Base-by-base conservation (phyloP, 1,284 basidiomycete species). In the Ustilago sp. region DNA sequence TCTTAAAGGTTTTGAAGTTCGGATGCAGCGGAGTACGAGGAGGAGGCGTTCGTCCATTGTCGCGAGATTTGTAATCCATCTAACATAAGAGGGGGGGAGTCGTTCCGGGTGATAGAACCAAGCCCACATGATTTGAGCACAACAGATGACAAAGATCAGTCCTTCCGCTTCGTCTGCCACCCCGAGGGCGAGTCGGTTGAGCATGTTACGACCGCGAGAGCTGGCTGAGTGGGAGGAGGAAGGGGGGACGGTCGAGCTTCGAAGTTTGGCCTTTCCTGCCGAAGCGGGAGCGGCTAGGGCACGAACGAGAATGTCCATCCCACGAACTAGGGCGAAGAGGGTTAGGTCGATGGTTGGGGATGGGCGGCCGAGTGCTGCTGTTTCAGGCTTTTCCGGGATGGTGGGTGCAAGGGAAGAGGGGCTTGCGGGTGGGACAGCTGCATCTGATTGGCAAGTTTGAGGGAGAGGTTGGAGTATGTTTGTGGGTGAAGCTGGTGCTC, bases 271-370 rank as follows among this genome's bases (percentile, higher is more conserved):
- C 32, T 69, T 74, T 52, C 59, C 35, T 7, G 52, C 9, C 19
- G 69, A 23, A 8, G 63, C 47, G 65, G 47, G 52, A 3, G 59
- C 64, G 13, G 64, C 63, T 9, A 79, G 60, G 3, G 73, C 78
- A 28, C 85, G 78, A 12, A 84, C 72, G 39, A 83, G 59, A 3
- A 83, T 85, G 69, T 86, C 84, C 53, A 85, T 63, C 0, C 85
- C 86, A 17, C 87, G 80, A 2, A 87, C 87, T 43, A 87, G 77
- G 7, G 86, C 75, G 56, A 87, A 87, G 38, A 87, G 82, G 6
- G 87, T 87, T 23, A 87, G 67, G 63, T 87, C 86, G 61, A 87
- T 83, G 2, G 87, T 87, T 0, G 86, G 82, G 13, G 80, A 83
- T 11, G 80, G 77, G 45, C 61, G 54, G 8, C 77, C 79, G 0